Evolutionary conservation across 352 stramenopile species (phyloP), one percentile per base, ranked within the genome.

Genomic region (Phytophthora parvispora): DNA sequence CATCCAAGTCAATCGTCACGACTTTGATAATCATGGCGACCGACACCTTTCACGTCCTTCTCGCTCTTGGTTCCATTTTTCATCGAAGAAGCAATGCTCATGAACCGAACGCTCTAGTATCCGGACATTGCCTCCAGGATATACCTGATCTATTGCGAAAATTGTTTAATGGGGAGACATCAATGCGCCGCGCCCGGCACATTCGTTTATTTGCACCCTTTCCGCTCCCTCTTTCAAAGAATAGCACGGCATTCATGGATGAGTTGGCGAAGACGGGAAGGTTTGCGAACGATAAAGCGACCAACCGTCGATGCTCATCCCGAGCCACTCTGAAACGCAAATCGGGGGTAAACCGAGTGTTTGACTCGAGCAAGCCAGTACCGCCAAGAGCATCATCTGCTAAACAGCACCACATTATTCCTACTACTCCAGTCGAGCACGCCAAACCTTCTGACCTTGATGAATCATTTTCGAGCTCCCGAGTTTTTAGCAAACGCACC

Each of bases 41-140:
- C 6, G 49, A 67, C 12, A 51, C n/a, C 12, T 31, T 65, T 18
- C 50, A 72, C 28, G 38, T 64, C 5, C 18, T 59, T 7, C 22
- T 72, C 12, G 57, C 57, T 22, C 25, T 72, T 28, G 50, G 52
- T 29, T 40, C 32, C 0, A 72, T 72, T 38, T 59, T 63, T 29
- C 13, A 47, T 4, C n/a, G 27, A 4, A 32, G 40, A 20, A 47
- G 9, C 28, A 43, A 16, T 25, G 28, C 45, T 15, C 18, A 53
- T 54, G n/a, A 32, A 42, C 28, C 29, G n/a, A 28, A 10, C 2
- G 16, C 45, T 40, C 28, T 7, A 43, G 9, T 27, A 27, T 22
- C 3, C 29, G 4, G 6, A 22, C 20, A 64, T 57, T 43, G 55
- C 40, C 49, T 64, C 6, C 53, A 13, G 20, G 47, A 65, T 20